These are phyloP conservation scores for Coemansia pectinata DNA, from an alignment of 192 early-diverging fungal species.

Conservation along the genomic window DNA sequence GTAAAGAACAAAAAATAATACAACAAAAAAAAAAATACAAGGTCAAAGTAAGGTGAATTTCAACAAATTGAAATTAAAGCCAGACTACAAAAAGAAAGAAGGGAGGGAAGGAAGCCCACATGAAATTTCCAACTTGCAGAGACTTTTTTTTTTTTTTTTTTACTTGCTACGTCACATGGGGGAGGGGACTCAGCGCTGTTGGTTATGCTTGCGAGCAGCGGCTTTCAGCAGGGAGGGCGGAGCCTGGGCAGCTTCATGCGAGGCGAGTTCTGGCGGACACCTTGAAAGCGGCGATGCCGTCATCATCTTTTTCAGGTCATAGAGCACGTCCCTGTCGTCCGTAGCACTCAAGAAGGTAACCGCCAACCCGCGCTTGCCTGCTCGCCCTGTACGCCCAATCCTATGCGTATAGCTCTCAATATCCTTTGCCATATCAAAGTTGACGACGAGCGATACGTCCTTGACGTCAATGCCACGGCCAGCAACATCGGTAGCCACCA, in stretches of 20 bases:
- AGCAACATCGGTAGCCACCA: conserved; percentile 98
- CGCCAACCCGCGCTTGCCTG: conserved; percentile 87
- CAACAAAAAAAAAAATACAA: background rate
- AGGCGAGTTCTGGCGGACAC: conserved; percentile 81
- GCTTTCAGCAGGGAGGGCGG: conserved; percentile 53
- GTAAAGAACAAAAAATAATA: background rate
- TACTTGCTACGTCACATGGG: background rate
- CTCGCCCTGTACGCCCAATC: conserved; percentile 97
- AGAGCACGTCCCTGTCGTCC: conserved; percentile 86
- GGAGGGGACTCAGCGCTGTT: background rate
- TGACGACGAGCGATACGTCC: conserved; percentile 94
- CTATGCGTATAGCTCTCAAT: conserved; percentile 99
- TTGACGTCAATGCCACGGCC: conserved; percentile 99
- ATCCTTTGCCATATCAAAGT: conserved; percentile 98
- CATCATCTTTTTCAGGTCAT: conserved; percentile 71
- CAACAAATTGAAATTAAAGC: background rate
- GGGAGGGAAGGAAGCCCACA: background rate
- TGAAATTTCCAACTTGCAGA: background rate
- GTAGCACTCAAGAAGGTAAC: conserved; percentile 80
- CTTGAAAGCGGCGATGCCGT: conserved; percentile 74
- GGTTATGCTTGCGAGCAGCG: conserved; percentile 15
- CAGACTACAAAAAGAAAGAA: background rate
- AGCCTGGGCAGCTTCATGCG: conserved; percentile 81
- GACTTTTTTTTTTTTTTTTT: too few species aligned
- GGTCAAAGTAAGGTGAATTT: background rate